A percentile compares a stretch with the other conserved stretches of the same genome.
phyloP scores from a whole-genome alignment of 2,329 filamentous ascomycete species.

The Talaromyces sp. region DNA sequence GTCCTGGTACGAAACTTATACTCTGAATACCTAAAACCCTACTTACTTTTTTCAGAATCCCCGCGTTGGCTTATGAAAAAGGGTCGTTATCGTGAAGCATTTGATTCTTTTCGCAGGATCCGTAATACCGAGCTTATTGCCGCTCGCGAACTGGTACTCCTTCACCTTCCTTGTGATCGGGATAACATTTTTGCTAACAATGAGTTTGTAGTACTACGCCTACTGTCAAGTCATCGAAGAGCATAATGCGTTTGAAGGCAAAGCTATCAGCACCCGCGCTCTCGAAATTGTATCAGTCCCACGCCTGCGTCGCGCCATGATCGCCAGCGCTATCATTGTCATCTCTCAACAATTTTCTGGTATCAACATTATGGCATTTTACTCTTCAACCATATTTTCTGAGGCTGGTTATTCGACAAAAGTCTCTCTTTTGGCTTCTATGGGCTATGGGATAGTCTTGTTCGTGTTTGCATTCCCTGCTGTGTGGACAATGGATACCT shows the following conservation, averaged over 20 bases:
- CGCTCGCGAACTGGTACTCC: slow-evolving; percentile 47
- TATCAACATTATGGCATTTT: slow-evolving; percentile 72
- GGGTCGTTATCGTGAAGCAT: slow-evolving; percentile 55
- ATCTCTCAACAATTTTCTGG: slow-evolving; percentile 67
- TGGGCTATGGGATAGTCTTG: slow-evolving; percentile 60
- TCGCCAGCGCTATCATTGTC: slow-evolving; percentile 75
- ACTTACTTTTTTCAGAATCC: slow-evolving; percentile 47
- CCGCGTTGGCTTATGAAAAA: slow-evolving; percentile 66
- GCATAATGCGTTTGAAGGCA: slow-evolving; percentile 16
- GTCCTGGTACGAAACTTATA: slow-evolving; percentile 18
- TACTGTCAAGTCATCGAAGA: slow-evolving; percentile 48
- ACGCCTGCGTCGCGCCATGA: slow-evolving; percentile 54
- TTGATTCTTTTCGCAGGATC: slow-evolving; percentile 51
- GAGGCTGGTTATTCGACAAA: slow-evolving; percentile 52
- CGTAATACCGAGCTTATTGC: slow-evolving; percentile 56
- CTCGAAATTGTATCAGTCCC: slow-evolving; percentile 45
- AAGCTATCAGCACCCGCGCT: slow-evolving; percentile 54
- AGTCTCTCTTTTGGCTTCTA: slow-evolving; percentile 56
- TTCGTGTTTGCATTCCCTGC: slow-evolving; percentile 60
- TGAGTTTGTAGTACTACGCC: slow-evolving; percentile 48
- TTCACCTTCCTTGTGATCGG: background rate
- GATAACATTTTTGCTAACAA: background rate
- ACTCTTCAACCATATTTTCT: slow-evolving; percentile 55
- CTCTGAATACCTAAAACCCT: background rate
- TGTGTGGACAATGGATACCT: slow-evolving; percentile 62